phyloP scores from a whole-genome alignment of 257 asterid species.

The Nemophila menziesii region DNA sequence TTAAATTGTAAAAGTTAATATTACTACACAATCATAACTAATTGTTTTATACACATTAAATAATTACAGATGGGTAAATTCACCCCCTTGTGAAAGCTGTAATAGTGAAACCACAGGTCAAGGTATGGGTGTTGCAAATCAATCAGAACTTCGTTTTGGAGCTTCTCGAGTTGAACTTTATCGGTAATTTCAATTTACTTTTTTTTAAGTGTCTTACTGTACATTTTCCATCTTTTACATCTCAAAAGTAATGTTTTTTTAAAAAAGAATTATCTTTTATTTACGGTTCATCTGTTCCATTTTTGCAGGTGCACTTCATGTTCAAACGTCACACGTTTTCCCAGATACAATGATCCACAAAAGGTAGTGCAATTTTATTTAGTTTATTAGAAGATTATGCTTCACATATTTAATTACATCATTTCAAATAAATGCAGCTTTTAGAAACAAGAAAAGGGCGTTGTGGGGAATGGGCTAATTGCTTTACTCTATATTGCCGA shows the following conservation, averaged over 20 bases:
- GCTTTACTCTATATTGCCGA: conserved; percentile 90
- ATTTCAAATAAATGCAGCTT: conserved; percentile 56
- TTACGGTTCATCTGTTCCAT: background rate
- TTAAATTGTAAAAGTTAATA: no score
- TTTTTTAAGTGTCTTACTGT: background rate
- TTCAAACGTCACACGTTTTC: conserved; percentile 68
- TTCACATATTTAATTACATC: conserved; percentile 9
- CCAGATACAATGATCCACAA: conserved; percentile 83
- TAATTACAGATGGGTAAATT: conserved; percentile 77
- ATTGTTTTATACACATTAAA: conserved; percentile 6
- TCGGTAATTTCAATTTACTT: conserved; percentile 26
- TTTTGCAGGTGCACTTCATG: conserved; percentile 66
- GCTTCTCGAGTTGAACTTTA: conserved; percentile 86
- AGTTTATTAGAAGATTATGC: conserved; percentile 8
- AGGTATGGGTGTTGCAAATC: conserved; percentile 65
- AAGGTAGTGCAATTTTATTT: conserved; percentile 43
- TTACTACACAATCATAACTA: background rate
- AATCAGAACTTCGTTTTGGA: conserved; percentile 50
- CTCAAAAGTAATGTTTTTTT: background rate
- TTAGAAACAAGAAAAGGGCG: conserved; percentile 89
- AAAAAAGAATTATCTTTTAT: background rate
- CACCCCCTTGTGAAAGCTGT: conserved; percentile 86
- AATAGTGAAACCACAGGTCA: conserved; percentile 46
- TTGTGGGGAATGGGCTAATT: conserved; percentile 99
- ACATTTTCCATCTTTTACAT: background rate